phyloP scores from a whole-genome alignment of 768 basidiomycete species.

The Calvatia gigantea region DNA sequence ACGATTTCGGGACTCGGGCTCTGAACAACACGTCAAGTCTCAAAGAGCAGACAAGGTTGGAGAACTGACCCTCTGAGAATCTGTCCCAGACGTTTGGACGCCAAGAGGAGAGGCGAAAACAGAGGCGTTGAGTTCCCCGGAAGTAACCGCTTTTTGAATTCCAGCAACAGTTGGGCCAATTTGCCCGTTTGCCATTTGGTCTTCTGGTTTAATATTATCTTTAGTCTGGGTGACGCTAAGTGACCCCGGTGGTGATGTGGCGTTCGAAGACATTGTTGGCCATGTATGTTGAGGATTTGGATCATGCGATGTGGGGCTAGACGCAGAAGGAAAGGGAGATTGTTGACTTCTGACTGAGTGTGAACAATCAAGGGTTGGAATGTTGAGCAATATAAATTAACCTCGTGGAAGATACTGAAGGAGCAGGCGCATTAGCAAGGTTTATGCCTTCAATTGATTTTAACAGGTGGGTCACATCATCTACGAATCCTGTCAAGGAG shows the following conservation, averaged over 20 bases:
- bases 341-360: constrained; percentile 2
- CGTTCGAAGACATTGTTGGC: neutral
- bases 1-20: constrained; percentile 6
- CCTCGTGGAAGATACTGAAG: neutral
- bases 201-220: neutral
- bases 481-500: neutral
- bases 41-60: neutral
- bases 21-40: neutral
- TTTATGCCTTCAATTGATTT: constrained; percentile 5
- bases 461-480: constrained; percentile 7
- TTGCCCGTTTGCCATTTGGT: neutral
- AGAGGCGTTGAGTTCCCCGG: neutral
- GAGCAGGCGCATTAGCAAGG: neutral
- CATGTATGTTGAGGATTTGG: neutral
- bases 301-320: neutral
- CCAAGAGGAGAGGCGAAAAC: neutral
- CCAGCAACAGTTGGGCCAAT: neutral
- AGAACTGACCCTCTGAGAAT: neutral
- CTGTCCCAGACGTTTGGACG: neutral
- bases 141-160: neutral
- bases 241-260: neutral
- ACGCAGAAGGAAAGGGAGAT: neutral
- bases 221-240: neutral
- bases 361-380: neutral
- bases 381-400: neutral